phyloP scores from a whole-genome alignment of 2,329 filamentous ascomycete genomes.

The Kalmusia sp. region DNA sequence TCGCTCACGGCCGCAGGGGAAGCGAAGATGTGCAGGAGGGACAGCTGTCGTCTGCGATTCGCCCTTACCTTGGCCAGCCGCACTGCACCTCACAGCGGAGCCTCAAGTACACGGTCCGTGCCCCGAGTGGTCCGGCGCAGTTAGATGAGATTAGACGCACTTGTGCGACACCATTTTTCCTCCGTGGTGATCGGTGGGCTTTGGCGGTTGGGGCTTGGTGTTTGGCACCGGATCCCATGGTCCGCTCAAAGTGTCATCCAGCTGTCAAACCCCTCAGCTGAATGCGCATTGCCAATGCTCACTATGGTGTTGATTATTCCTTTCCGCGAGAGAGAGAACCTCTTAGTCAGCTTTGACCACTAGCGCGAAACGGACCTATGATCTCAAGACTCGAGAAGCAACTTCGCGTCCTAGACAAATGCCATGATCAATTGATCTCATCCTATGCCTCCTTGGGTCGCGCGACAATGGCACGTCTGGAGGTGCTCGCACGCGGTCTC shows the following conservation, averaged over 20 bases:
- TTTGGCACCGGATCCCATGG: no score
- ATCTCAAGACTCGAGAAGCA: background rate
- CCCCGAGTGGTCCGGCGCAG: conserved; percentile 6
- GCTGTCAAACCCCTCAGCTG: no score
- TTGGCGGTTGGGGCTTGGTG: no score
- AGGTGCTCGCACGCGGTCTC: conserved; percentile 19
- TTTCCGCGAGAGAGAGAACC: background rate
- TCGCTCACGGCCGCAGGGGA: background rate
- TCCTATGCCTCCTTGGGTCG: conserved; percentile 39
- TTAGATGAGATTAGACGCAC: background rate
- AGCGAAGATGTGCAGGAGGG: conserved; percentile 1
- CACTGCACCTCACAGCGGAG: conserved; percentile 3
- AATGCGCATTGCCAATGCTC: no score
- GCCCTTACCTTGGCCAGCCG: conserved; percentile 7
- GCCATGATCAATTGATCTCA: conserved; percentile 34
- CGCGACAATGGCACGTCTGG: conserved; percentile 36
- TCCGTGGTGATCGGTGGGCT: no score
- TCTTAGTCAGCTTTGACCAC: background rate
- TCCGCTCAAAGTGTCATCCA: no score
- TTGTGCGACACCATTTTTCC: no score
- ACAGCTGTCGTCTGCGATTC: conserved; percentile 13
- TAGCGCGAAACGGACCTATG: conserved; percentile 1
- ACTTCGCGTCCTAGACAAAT: background rate
- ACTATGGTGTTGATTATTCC: no score
- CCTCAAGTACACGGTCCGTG: conserved; percentile 12